Evolutionary conservation across 1,284 basidiomycete species (phyloP).

Genomic region (Ustilago nuda): DNA sequence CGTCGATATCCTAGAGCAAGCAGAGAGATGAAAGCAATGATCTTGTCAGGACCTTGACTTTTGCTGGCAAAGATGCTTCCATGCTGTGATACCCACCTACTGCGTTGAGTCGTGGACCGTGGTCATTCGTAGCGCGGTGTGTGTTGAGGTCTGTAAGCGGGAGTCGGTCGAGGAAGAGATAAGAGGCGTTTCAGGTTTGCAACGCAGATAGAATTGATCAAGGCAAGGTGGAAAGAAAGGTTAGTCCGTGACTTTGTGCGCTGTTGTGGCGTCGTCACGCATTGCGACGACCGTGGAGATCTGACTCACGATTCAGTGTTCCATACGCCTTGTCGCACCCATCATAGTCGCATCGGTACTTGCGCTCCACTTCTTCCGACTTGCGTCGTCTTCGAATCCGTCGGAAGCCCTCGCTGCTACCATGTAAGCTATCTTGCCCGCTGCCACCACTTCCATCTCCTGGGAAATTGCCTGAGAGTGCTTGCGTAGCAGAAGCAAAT

Average conservation of each 20-base stretch:
- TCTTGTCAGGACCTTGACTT: background rate
- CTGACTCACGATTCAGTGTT: slow-evolving; percentile 77
- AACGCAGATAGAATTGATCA: background rate
- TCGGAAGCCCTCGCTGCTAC: slow-evolving; percentile 20
- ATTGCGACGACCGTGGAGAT: background rate
- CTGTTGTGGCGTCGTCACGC: slow-evolving; percentile 18
- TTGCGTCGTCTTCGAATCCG: slow-evolving; percentile 54
- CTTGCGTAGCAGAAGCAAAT: slow-evolving; percentile 39
- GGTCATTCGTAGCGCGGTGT: slow-evolving; percentile 43
- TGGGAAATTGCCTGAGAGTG: background rate
- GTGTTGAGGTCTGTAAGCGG: slow-evolving; percentile 43
- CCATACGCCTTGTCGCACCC: slow-evolving; percentile 86
- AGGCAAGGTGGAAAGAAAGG: background rate
- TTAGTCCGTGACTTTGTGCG: background rate
- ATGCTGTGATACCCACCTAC: slow-evolving; percentile 24
- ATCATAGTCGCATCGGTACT: slow-evolving; percentile 84
- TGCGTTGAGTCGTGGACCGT: slow-evolving; percentile 48
- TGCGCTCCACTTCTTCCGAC: slow-evolving; percentile 77
- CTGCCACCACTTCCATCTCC: slow-evolving; percentile 6
- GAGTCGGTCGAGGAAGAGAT: background rate
- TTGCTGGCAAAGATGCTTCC: background rate
- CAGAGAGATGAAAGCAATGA: background rate
- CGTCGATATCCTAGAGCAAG: slow-evolving; percentile 26
- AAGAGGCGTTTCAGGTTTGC: background rate
- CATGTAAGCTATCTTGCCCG: slow-evolving; percentile 1